Evolutionary conservation across 208 protist genomes (phyloP), one percentile per base, ranked within the genome.

Genomic region (Crithidia acanthocephali): DNA sequence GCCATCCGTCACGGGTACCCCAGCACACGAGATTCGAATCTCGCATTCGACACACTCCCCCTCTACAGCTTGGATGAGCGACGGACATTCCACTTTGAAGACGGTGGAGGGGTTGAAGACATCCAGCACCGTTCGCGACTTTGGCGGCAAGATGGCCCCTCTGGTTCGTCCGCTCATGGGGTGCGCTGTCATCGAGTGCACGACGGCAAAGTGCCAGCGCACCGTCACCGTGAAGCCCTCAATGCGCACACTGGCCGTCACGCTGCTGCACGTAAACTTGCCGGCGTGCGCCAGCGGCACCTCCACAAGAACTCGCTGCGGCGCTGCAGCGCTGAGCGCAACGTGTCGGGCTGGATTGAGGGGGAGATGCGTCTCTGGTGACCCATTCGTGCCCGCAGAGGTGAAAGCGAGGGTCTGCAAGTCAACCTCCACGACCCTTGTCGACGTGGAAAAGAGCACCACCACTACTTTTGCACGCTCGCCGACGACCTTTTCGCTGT

Each of bases 11-110:
- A 72, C 56, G 20, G 64, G 44, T 16, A 77, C 53, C 1, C 55
- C 57, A 9, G 74, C 57, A 23, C 83, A 79, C 18, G 52, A 74
- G 33, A 91, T 59, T 0, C 73, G 47, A 35, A 91, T 68, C 48
- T 79, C 65, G 20, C 81, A 60, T 67, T 51, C 56, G 9, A 80
- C 70, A n/a, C 74, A 76, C 60, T 91, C 86, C 7, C 86, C 86
- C 70, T 91, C 86, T 25, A 91, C 69, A 18, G 66, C 82, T 57
- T 74, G 67, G n/a, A 88, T 59, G 23, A 65, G 47, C 35, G 68
- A 69, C 2, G 82, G 72, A 66, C 72, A 74, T 32, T 82, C 60
- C 25, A 85, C 55, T n/a, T 68, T 74, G 23, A 91, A 66, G 32
- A 76, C 40, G 28, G 70, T 72, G 23, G 75, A 40, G 15, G 72